Base-by-base conservation (phyloP, 2,329 filamentous ascomycete species). In the Diaporthe sp. region DNA sequence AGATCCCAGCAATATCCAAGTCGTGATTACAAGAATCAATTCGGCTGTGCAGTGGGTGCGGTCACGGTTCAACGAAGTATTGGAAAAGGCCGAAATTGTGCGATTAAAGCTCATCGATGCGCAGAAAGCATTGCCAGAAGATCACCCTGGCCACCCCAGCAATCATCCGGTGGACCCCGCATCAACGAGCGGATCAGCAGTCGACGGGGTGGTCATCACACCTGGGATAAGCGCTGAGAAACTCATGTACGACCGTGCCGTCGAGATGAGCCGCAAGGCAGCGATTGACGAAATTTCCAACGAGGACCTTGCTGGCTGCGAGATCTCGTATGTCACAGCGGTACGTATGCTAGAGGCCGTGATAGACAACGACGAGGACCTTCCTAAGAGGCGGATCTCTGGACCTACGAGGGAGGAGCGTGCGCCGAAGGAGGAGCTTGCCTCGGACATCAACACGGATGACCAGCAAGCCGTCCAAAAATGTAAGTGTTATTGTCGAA, bases 61-160 rank as follows among this genome's bases (percentile, higher is more conserved):
- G 46, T 91, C 90, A 79, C 94, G 96, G 7, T 99, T 99, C 88
- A 99, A 99, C 82, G 97, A 98, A 83, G 97, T 98, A 53, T 87
- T 98, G 76, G 96, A 98, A 85, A 99, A 99, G 86, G 96, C 96
- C 0, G 96, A 98, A 81, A 90, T 98, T 78, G 95, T 98, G n/a
- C 94, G 95, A 62, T 88, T 96, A 62, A 97, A 96, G 82, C 89
- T 99, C 67, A 88, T 95, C 60, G 95, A 98, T 77, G 95, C 94
- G 6, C 97, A 99, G 83, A 93, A 92, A 82, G 91, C 92, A 79
- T 88, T 99, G 6, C 96, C 97, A 0, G 88, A 92, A 65, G 94
- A 97, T 79, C 96, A 99, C 80, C 94, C 95, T 0, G 94, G 92
- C 79, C 95, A 98, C 81, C 96, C 96, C 0, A 92, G 87, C 80